Base-by-base conservation (phyloP, 2,329 filamentous ascomycete species). In the Cladosporium sp. region DNA sequence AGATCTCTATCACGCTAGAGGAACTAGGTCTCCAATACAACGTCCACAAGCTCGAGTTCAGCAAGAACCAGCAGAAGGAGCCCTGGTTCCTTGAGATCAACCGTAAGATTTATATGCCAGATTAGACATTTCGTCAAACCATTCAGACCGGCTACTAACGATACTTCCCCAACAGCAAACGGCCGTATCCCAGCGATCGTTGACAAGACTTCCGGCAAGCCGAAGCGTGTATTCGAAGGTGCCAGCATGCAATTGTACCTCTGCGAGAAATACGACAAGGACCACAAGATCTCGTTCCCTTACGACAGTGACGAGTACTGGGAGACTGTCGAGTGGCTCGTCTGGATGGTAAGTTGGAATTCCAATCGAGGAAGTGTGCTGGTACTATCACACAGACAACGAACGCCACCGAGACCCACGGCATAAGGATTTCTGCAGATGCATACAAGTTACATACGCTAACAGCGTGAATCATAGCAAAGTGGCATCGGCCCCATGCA, bases 1-100 rank as follows among this genome's bases (percentile, higher is more conserved):
- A 63, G 33, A 85, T 91, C 67, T 92, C 91, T 65, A 95, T 96
- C 69, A 84, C 91, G 18, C 81, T 96, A 18, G 91, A 95, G 79
- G 92, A 96, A 80, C 84, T 96, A 5, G 89, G 50, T 33, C 80
- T 95, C 46, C 86, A 89, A 21, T 96, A 96, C 81, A 88, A 91
- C 79, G 86, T 89, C 35, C 84, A 88, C 59, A 81, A 84, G 40
- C 87, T 94, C 72, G 84, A 89, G n/a, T 84, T 94, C 66, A 80
- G 76, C 69, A 89, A 89, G 68, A 90, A 92, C 75, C 83, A 81
- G 35, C 91, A 94, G 72, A 95, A 93, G 72, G 85, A 93, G 77
- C 86, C 86, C 16, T 95, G 91, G 91, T 96, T 93, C 79, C 84
- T 94, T 31, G 87, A 88, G 60, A 94, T 96, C 79, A 96, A 96